Base-by-base conservation (phyloP, 106 monocot species). In the Apostasia shenzhenica region DNA sequence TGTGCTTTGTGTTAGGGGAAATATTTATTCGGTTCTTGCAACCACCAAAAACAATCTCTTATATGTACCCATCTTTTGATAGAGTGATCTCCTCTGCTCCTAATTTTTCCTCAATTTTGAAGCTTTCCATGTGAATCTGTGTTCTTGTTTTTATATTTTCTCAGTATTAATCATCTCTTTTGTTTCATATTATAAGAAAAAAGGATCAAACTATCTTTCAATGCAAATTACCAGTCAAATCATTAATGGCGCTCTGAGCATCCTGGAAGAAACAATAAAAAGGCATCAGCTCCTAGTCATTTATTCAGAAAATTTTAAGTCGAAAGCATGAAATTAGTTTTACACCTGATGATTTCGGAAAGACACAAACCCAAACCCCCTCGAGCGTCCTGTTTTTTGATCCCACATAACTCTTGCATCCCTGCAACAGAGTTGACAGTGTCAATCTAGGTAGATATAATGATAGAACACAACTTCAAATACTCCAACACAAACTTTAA, bases 361-460 rank as follows among this genome's bases (percentile, higher is more conserved):
- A 69, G 94, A 95, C 69, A 95, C 94, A 85, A 95, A 95, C 37
- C 94, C 94, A 84, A 88, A 95, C 41, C 91, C 91, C 73, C 94
- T 88, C 12, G 94, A 95, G n/a, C 94, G 94, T 0, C 91, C 94
- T 70, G 85, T 88, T 59, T 95, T 91, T 62, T 91, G 82, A 67
- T 95, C 94, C 94, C 94, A 95, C 94, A 95, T 95, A 63, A 95
- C 94, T 55, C 80, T 82, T 61, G 94, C 94, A 84, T 95, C 94
- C 55, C 94, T 95, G 63, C 14, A 81, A 77, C 13, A 68, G 26
- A 40, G 47, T 57, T 6, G n/a, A 54, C 26, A 68, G 58, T 26
- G 26, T 26, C 26, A 26, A 26, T 26, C 26, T 26, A 26, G 26
- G 26, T 26, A 26, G 26, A 26, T 26, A 26, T 26, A 26, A 26